Evolutionary conservation across 2,329 filamentous ascomycete genomes (phyloP).

Genomic region (Aspergillus terreus): DNA sequence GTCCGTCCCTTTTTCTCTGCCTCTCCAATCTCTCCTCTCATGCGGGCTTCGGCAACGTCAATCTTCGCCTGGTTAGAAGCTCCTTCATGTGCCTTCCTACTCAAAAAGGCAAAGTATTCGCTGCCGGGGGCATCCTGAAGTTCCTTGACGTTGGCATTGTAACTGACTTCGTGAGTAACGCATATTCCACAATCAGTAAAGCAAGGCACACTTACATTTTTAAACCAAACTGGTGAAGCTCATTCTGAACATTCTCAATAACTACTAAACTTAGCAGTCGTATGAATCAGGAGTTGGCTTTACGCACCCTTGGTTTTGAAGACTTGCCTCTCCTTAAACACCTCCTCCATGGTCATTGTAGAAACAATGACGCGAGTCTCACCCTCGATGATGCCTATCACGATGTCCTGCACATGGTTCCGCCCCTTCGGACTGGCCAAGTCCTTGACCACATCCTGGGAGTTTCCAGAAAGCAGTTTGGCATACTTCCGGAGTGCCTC

Average conservation of each 20-base stretch:
- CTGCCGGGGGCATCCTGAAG: slow-evolving; percentile 76
- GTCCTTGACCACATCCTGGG: slow-evolving; percentile 38
- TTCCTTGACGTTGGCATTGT: slow-evolving; percentile 79
- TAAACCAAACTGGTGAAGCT: slow-evolving; percentile 76
- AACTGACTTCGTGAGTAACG: slow-evolving; percentile 34
- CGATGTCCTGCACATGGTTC: slow-evolving; percentile 76
- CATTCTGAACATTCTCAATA: slow-evolving; percentile 71
- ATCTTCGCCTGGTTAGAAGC: slow-evolving; percentile 74
- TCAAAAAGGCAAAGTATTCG: slow-evolving; percentile 79
- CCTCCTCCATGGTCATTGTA: slow-evolving; percentile 90
- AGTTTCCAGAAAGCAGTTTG: slow-evolving; percentile 67
- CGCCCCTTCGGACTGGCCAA: slow-evolving; percentile 43
- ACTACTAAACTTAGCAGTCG: slow-evolving; percentile 36
- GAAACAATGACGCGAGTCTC: slow-evolving; percentile 80
- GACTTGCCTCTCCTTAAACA: slow-evolving; percentile 71
- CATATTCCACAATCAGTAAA: not conserved
- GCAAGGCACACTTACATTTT: slow-evolving; percentile 52
- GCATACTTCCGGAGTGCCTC: slow-evolving; percentile 77
- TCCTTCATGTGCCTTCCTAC: slow-evolving; percentile 79
- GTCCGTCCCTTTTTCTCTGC: slow-evolving; percentile 74
- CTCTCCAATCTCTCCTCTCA: slow-evolving; percentile 62
- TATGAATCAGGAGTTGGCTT: not conserved
- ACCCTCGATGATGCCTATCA: slow-evolving; percentile 87
- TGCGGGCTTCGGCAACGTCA: slow-evolving; percentile 57
- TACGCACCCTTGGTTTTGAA: slow-evolving; percentile 65